A percentile compares a stretch with the other conserved stretches of the same genome.
These are phyloP conservation scores for Kazachstania martiniae DNA, from an alignment of 805 yeast species.

Conservation along the genomic window DNA sequence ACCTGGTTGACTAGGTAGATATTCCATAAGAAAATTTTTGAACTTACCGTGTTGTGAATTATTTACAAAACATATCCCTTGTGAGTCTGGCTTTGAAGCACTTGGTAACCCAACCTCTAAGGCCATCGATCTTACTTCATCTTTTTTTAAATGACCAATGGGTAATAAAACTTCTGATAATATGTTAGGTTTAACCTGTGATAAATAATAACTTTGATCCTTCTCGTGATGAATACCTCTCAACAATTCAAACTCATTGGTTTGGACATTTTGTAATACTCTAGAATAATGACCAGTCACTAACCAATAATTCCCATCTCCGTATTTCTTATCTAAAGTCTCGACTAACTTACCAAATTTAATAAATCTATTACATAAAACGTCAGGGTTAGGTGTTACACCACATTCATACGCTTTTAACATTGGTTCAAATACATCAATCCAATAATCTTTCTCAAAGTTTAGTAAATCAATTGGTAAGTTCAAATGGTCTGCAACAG, in stretches of 20 bases:
- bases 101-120: slow-evolving; percentile 40
- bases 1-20: slow-evolving; percentile 64
- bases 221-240: slow-evolving; percentile 50
- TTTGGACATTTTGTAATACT: slow-evolving; percentile 25
- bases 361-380: slow-evolving; percentile 72
- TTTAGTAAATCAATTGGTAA: slow-evolving; percentile 69
- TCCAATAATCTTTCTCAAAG: slow-evolving; percentile 90
- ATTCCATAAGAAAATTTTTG: slow-evolving; percentile 62
- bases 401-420: slow-evolving; percentile 59
- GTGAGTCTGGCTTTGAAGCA: slow-evolving; percentile 83
- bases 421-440: slow-evolving; percentile 89
- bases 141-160: slow-evolving; percentile 66
- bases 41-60: slow-evolving; percentile 51
- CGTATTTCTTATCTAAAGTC: slow-evolving; percentile 35
- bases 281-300: slow-evolving; percentile 83
- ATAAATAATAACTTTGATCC: slow-evolving; percentile 87
- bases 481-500: slow-evolving; percentile 45
- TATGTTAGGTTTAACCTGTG: slow-evolving; percentile 44
- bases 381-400: slow-evolving; percentile 89
- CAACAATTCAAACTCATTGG: slow-evolving; percentile 36
- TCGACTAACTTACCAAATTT: slow-evolving; percentile 76
- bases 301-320: slow-evolving; percentile 55
- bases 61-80: slow-evolving; percentile 86
- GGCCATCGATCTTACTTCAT: slow-evolving; percentile 64
- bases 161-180: slow-evolving; percentile 58